Conservation (phyloP, 177 flowering plant species). For the Vitis hybrid region DNA sequence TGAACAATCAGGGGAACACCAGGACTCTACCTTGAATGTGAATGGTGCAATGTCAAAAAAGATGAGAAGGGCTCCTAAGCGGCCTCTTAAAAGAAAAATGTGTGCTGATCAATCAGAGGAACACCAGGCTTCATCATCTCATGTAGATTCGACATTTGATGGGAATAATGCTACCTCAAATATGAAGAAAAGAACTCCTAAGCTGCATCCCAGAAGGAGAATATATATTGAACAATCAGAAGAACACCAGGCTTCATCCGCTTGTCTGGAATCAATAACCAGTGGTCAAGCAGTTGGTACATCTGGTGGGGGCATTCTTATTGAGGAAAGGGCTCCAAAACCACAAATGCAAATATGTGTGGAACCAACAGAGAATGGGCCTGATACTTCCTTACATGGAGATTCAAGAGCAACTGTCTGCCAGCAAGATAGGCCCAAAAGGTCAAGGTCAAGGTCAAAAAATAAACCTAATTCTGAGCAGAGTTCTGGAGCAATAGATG, state of each 20-base stretch:
- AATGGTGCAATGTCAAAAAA: background rate
- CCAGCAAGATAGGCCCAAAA: slow-evolving; percentile 1
- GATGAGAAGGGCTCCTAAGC: background rate
- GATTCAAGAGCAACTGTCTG: background rate
- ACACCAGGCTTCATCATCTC: background rate
- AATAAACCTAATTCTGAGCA: slow-evolving; percentile 9
- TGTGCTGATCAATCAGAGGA: background rate
- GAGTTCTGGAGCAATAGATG: slow-evolving; percentile 16
- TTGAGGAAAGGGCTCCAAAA: no score
- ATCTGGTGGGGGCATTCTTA: no score
- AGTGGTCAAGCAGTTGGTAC: no score
- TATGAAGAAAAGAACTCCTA: background rate
- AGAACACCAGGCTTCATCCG: background rate
- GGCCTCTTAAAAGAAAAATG: background rate
- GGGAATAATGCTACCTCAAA: background rate
- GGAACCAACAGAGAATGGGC: no score
- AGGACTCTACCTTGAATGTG: background rate
- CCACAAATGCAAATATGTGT: no score
- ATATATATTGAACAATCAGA: slow-evolving; percentile 2
- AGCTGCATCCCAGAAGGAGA: background rate
- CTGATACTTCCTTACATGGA: background rate
- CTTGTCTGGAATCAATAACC: no score
- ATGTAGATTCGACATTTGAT: background rate
- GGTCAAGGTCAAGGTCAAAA: background rate
- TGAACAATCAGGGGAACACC: background rate